Conservation (phyloP, 1,284 basidiomycete species). For the Ustilago shanxiensis region DNA sequence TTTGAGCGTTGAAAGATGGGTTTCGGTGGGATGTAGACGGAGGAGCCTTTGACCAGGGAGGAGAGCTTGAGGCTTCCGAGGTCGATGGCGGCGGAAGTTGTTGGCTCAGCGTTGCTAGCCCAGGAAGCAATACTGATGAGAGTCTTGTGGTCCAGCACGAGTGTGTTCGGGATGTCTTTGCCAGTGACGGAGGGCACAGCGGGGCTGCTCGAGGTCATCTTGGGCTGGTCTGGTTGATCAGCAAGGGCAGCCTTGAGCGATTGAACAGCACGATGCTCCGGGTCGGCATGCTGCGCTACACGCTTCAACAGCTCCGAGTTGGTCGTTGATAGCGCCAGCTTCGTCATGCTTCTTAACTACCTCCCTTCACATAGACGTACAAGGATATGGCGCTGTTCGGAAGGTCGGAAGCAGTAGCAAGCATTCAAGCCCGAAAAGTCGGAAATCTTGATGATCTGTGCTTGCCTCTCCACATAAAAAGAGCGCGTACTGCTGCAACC, state of each 20-base stretch:
- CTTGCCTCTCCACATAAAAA: neutral
- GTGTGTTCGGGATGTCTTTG: neutral
- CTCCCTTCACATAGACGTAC: neutral
- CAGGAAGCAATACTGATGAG: conserved; percentile 28
- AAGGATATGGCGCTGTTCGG: neutral
- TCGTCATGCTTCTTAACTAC: conserved; percentile 20
- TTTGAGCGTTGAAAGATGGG: conserved; percentile 33
- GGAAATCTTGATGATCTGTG: neutral
- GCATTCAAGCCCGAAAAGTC: neutral
- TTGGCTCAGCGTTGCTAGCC: neutral
- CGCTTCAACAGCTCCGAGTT: conserved; percentile 22
- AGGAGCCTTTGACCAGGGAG: conserved; percentile 17
- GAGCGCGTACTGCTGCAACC: neutral
- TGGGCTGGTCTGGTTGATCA: conserved; percentile 21
- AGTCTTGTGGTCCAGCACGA: conserved; percentile 28
- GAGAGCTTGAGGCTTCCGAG: conserved; percentile 17
- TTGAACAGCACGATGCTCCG: conserved; percentile 17
- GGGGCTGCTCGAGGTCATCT: conserved; percentile 30
- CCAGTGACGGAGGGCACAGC: conserved; percentile 16
- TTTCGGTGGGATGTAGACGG: conserved; percentile 39
- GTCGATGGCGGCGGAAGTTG: neutral
- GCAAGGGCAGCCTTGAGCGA: conserved; percentile 18
- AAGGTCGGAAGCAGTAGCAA: neutral
- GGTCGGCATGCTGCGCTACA: neutral
- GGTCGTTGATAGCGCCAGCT: conserved; percentile 19